phyloP scores from a whole-genome alignment of 1,284 basidiomycete species.

The Boletus semigastroideus region DNA sequence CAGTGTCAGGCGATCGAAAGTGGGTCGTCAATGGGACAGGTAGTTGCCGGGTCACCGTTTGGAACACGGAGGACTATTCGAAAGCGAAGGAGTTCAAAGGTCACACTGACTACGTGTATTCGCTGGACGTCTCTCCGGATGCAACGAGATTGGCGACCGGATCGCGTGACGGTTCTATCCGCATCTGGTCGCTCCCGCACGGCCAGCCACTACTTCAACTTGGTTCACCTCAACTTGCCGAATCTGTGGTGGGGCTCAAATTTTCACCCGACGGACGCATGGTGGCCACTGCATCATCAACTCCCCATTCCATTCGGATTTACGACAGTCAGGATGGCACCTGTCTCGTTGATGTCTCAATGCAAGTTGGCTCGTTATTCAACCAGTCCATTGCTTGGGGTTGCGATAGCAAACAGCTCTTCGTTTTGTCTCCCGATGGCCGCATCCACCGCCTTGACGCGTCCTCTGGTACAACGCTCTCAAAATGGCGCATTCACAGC shows the following conservation, averaged over 20 bases:
- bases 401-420: neutral
- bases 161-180: neutral
- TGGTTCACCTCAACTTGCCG: neutral
- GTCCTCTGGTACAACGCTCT: neutral
- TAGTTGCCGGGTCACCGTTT: neutral
- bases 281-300: slow-evolving; percentile 5
- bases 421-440: neutral
- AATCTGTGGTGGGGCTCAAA: neutral
- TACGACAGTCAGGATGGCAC: slow-evolving; percentile 2
- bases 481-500: neutral
- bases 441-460: neutral
- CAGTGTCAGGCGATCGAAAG: neutral
- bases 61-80: neutral
- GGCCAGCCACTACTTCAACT: slow-evolving; percentile 1
- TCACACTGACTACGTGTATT: neutral
- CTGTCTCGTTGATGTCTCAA: neutral
- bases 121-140: slow-evolving; percentile 6
- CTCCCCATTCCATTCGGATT: neutral
- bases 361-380: neutral
- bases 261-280: slow-evolving; percentile 8
- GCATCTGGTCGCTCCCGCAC: slow-evolving; percentile 8
- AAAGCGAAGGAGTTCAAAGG: neutral
- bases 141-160: slow-evolving; percentile 1
- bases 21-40: slow-evolving; percentile 11
- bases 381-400: slow-evolving; percentile 11